Evolutionary conservation across 2,329 filamentous ascomycete species (phyloP).

Genomic region (Aspergillus sp.): DNA sequence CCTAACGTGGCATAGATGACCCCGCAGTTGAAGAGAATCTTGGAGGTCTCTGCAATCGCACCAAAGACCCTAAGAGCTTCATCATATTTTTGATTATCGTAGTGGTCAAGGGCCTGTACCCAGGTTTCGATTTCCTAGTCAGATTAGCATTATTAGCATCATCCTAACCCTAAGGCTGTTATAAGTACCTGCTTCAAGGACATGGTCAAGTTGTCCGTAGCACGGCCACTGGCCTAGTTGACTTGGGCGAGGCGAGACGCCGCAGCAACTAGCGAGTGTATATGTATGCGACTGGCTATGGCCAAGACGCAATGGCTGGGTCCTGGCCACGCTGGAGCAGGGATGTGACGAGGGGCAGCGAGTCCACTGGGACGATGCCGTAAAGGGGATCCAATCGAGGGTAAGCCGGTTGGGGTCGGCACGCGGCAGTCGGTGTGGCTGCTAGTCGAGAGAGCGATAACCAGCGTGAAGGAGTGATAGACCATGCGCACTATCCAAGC

Average conservation of each 20-base stretch:
- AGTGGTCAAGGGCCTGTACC: slow-evolving; percentile 86
- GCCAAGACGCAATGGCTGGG: slow-evolving; percentile 14
- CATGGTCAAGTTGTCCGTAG: slow-evolving; percentile 42
- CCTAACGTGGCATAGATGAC: slow-evolving; percentile 96
- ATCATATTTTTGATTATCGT: slow-evolving; percentile 98
- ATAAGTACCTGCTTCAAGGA: slow-evolving; percentile 61
- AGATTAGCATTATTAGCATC: neutral
- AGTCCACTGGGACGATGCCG: neutral
- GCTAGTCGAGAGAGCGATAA: slow-evolving; percentile 4
- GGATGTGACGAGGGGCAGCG: slow-evolving; percentile 3
- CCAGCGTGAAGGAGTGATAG: slow-evolving; percentile 10
- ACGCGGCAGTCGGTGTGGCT: slow-evolving; percentile 8
- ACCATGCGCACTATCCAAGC: slow-evolving; percentile 16
- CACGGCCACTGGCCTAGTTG: neutral
- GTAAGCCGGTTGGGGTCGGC: slow-evolving; percentile 3
- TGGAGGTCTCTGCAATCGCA: slow-evolving; percentile 88
- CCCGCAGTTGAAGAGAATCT: slow-evolving; percentile 97
- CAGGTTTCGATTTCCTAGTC: slow-evolving; percentile 95
- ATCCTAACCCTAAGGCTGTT: neutral
- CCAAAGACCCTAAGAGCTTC: slow-evolving; percentile 82
- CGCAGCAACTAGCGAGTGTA: neutral
- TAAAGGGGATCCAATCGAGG: neutral
- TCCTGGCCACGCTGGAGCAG: slow-evolving; percentile 12
- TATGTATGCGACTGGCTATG: slow-evolving; percentile 7
- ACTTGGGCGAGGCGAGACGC: neutral